These are phyloP conservation scores for Backusella tarrabulga DNA, from an alignment of 192 early-diverging fungal genomes.

Conservation along the genomic window DNA sequence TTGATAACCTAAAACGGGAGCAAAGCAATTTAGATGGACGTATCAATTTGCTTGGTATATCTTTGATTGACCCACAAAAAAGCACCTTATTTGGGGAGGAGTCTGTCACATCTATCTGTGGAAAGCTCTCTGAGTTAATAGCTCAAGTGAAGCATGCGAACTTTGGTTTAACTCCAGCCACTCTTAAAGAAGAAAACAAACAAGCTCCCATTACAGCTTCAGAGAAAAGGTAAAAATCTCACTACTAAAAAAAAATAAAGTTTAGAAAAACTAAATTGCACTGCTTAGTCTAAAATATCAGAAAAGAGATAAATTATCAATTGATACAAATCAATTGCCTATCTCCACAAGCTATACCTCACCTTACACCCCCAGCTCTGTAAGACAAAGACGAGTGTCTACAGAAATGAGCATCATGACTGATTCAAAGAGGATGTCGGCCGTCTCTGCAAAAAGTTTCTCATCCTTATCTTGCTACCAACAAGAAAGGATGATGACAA, in stretches of 20 bases:
- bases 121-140: slow-evolving; percentile 34
- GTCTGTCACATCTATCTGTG: slow-evolving; percentile 32
- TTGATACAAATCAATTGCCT: background rate
- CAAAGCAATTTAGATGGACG: slow-evolving; percentile 39
- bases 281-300: background rate
- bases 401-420: background rate
- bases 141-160: slow-evolving; percentile 17
- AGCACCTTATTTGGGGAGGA: slow-evolving; percentile 16
- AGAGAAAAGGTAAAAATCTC: background rate
- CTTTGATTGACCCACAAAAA: slow-evolving; percentile 37
- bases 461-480: slow-evolving; percentile 32
- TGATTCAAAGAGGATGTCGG: slow-evolving; percentile 17
- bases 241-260: background rate
- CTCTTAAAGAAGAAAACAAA: background rate
- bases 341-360: background rate
- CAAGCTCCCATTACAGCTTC: background rate
- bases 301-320: background rate
- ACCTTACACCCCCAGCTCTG: background rate
- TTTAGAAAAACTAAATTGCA: background rate
- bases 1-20: slow-evolving; percentile 46
- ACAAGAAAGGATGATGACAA: slow-evolving; percentile 29
- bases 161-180: slow-evolving; percentile 2
- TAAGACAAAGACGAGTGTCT: background rate
- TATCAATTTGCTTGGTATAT: slow-evolving; percentile 31
- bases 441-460: slow-evolving; percentile 23